Percentiles rank a stretch among this genome's conserved stretches.
Evolutionary conservation across 1,284 basidiomycete species (phyloP).

Genomic region (Marasmius fiardii): DNA sequence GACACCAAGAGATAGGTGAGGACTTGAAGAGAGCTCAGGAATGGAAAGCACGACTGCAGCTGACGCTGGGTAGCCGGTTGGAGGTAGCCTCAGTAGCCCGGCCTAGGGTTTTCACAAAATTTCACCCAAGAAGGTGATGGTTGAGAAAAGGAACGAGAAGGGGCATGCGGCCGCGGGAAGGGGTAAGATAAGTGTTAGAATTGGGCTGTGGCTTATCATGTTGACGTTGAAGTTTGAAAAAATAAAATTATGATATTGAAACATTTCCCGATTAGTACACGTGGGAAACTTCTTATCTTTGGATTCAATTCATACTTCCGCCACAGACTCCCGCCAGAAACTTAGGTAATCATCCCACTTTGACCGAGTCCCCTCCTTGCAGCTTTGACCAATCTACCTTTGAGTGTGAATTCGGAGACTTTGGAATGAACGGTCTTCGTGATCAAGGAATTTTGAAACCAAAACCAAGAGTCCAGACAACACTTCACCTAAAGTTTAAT

Average conservation of each 20-base stretch:
- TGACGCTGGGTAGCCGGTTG: neutral
- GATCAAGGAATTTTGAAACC: too few relatives aligned
- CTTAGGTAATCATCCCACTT: neutral
- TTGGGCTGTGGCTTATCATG: neutral
- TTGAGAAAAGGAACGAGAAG: neutral
- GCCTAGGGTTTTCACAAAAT: neutral
- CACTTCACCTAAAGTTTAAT: too few relatives aligned
- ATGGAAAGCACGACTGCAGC: too few relatives aligned
- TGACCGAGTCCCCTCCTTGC: neutral
- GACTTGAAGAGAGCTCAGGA: too few relatives aligned
- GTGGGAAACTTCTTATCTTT: neutral
- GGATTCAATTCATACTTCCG: neutral
- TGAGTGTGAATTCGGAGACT: too few relatives aligned
- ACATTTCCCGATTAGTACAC: neutral
- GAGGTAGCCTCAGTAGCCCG: too few relatives aligned
- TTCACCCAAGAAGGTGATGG: neutral
- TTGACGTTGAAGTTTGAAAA: neutral
- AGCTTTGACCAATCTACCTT: too few relatives aligned
- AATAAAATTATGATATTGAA: neutral
- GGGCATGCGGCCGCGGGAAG: neutral
- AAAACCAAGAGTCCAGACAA: too few relatives aligned
- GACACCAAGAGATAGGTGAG: too few relatives aligned
- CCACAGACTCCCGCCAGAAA: neutral
- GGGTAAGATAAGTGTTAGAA: neutral
- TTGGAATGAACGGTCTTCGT: too few relatives aligned